These are phyloP conservation scores for Aureobasidium sp. DNA, from an alignment of 2,329 filamentous ascomycete genomes.

Conservation along the genomic window DNA sequence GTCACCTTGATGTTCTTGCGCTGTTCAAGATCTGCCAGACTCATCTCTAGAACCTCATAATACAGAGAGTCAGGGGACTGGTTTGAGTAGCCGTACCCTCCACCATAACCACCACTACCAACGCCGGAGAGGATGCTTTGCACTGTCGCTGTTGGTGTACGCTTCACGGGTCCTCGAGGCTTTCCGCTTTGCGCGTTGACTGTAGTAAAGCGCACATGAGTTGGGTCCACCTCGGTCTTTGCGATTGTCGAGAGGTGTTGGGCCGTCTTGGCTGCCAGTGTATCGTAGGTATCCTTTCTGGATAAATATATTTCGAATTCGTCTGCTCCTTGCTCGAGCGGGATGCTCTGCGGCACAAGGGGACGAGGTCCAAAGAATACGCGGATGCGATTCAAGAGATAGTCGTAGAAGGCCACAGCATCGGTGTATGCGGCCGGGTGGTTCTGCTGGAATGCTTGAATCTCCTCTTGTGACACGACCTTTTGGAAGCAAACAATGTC, in stretches of 20 bases:
- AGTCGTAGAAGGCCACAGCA: conserved; percentile 85
- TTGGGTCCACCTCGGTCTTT: conserved; percentile 57
- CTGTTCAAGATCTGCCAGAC: conserved; percentile 83
- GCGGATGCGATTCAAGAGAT: conserved; percentile 73
- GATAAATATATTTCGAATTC: conserved; percentile 75
- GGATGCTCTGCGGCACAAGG: conserved; percentile 32
- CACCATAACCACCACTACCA: conserved; percentile 56
- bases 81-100: conserved; percentile 58
- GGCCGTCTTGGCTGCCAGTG: conserved; percentile 75
- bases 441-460: conserved; percentile 16
- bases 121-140: conserved; percentile 61
- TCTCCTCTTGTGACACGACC: conserved; percentile 45
- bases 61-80: conserved; percentile 63
- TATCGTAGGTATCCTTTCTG: conserved; percentile 84
- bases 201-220: conserved; percentile 86
- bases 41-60: conserved; percentile 93
- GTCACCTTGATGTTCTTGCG: conserved; percentile 80
- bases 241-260: conserved; percentile 51
- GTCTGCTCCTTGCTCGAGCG: conserved; percentile 41
- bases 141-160: conserved; percentile 62
- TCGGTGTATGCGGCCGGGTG: conserved; percentile 46
- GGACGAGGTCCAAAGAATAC: conserved; percentile 67
- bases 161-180: conserved; percentile 71
- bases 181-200: conserved; percentile 71
- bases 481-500: conserved; percentile 95